These are phyloP conservation scores for Parastagonospora nodorum DNA, from an alignment of 2,329 filamentous ascomycete genomes.

Conservation along the genomic window DNA sequence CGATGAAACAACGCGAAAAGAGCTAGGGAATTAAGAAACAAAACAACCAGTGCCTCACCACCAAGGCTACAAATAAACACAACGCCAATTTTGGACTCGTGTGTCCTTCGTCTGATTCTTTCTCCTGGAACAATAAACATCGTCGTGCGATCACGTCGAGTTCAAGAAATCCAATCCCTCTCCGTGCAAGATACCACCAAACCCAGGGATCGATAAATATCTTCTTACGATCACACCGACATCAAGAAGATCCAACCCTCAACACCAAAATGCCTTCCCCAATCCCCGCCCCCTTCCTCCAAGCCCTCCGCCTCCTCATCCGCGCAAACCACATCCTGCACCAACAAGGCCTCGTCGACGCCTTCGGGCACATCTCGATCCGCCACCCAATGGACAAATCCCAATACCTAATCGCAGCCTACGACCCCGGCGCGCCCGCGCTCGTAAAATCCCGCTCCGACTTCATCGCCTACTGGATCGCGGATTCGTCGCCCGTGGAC, in stretches of 20 bases:
- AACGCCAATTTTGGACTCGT: not conserved
- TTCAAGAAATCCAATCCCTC: too few species aligned
- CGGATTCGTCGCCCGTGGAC: slow-evolving; percentile 50
- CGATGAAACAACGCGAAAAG: slow-evolving; percentile 4
- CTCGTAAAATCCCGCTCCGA: slow-evolving; percentile 52
- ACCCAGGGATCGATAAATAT: too few species aligned
- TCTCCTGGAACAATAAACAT: too few species aligned
- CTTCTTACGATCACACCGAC: not conserved
- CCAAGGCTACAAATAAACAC: not conserved
- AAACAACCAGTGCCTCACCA: slow-evolving; percentile 4
- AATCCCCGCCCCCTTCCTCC: slow-evolving; percentile 17
- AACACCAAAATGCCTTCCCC: not conserved
- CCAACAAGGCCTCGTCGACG: slow-evolving; percentile 56
- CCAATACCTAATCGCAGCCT: slow-evolving; percentile 56
- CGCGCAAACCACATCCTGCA: slow-evolving; percentile 56
- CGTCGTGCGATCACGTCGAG: too few species aligned
- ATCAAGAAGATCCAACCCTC: not conserved
- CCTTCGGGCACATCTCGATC: slow-evolving; percentile 60
- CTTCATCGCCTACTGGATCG: slow-evolving; percentile 54
- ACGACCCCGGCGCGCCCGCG: slow-evolving; percentile 52
- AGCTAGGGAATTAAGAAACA: not conserved
- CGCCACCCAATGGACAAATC: slow-evolving; percentile 53
- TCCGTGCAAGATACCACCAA: too few species aligned
- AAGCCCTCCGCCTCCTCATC: slow-evolving; percentile 27
- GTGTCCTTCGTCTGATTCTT: not conserved